Conservation (phyloP, 257 asterid genomes). For the Solanum appendiculatum region DNA sequence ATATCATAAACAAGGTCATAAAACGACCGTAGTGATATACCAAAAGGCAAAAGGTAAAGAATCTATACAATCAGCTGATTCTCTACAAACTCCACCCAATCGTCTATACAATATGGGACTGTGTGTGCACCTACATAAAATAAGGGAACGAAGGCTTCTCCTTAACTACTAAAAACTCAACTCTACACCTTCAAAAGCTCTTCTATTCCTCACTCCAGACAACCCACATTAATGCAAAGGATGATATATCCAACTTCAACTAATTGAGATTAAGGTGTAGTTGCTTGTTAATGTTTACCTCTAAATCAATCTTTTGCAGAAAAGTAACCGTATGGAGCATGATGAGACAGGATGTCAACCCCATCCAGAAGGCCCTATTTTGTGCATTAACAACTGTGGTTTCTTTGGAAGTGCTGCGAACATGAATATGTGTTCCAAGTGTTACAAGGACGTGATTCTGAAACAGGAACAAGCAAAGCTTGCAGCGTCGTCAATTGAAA, state of each 20-base stretch:
- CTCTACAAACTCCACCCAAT: background rate
- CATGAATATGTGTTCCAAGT: constrained; percentile 57
- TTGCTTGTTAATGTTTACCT: background rate
- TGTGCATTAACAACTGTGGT: constrained; percentile 29
- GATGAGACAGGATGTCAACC: constrained; percentile 31
- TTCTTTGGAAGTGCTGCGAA: constrained; percentile 27
- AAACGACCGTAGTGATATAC: background rate
- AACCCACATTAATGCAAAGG: background rate
- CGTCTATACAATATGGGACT: background rate
- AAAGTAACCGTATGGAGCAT: background rate
- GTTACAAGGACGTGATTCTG: constrained; percentile 41
- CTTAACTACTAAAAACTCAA: background rate
- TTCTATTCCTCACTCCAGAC: background rate
- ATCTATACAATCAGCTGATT: background rate
- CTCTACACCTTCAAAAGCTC: background rate
- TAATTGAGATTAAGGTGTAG: background rate
- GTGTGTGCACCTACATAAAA: too few species aligned
- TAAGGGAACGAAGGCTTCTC: background rate
- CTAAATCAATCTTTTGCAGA: constrained; percentile 1
- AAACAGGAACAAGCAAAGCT: constrained; percentile 24
- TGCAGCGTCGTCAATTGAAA: constrained; percentile 19
- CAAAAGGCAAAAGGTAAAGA: background rate
- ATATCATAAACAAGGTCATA: background rate
- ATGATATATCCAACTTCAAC: background rate
- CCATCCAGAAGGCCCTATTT: constrained; percentile 22